Conservation (phyloP, 495 filamentous ascomycete species). For the Trichocladium uniseriatum region DNA sequence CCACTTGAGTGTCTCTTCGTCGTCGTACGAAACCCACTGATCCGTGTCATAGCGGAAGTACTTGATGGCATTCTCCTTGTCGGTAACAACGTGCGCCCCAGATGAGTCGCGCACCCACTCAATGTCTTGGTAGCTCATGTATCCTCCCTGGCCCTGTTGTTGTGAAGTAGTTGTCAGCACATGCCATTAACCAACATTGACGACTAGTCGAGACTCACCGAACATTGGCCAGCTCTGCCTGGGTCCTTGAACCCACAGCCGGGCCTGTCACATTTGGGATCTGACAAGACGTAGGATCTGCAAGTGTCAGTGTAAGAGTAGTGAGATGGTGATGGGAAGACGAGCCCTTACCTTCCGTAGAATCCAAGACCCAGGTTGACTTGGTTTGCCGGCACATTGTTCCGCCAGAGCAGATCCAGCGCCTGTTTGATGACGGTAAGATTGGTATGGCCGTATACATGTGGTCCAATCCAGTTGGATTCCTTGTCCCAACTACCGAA, state of each 20-base stretch:
- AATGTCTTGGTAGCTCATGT: too few species aligned
- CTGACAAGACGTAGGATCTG: too few species aligned
- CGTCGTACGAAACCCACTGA: constrained; percentile 44
- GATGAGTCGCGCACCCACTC: too few species aligned
- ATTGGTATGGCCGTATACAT: constrained; percentile 43
- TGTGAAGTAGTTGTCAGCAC: too few species aligned
- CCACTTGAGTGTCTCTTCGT: constrained; percentile 30
- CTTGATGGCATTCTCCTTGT: constrained; percentile 30
- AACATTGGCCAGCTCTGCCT: too few species aligned
- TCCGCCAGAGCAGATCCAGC: constrained; percentile 44
- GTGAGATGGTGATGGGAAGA: too few species aligned
- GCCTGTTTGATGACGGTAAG: constrained; percentile 45
- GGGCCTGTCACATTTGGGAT: constrained; percentile 14
- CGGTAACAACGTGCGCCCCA: constrained; percentile 7
- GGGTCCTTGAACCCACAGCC: constrained; percentile 28
- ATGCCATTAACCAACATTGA: too few species aligned
- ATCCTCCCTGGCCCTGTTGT: too few species aligned
- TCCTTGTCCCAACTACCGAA: constrained; percentile 30
- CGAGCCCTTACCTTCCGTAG: too few species aligned
- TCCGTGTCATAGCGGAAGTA: constrained; percentile 29
- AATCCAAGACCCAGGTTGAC: constrained; percentile 44
- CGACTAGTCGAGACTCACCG: too few species aligned
- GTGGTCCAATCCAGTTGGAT: constrained; percentile 23
- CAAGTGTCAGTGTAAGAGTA: too few species aligned
- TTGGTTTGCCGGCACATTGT: constrained; percentile 32